Evolutionary conservation across 2,329 filamentous ascomycete species (phyloP).

Genomic region (Colletotrichum sp.): DNA sequence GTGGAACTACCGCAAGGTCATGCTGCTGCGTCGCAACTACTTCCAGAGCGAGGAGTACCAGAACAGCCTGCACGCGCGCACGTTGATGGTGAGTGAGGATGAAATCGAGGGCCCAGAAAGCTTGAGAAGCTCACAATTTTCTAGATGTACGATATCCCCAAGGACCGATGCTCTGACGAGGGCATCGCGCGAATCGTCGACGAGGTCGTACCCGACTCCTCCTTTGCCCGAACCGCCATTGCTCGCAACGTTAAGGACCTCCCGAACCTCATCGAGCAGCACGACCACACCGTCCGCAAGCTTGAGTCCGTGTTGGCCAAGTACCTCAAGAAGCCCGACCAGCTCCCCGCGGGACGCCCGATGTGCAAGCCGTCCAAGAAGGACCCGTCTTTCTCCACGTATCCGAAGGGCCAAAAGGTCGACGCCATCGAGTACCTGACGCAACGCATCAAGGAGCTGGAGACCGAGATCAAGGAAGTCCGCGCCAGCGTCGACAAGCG

Average conservation of each 20-base stretch:
- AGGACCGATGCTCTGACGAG: slow-evolving; percentile 79
- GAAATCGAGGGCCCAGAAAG: background rate
- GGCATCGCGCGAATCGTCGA: slow-evolving; percentile 87
- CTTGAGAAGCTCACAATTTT: slow-evolving; percentile 22
- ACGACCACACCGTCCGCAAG: slow-evolving; percentile 79
- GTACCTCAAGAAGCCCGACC: slow-evolving; percentile 86
- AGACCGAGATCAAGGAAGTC: slow-evolving; percentile 83
- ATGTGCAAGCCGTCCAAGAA: slow-evolving; percentile 81
- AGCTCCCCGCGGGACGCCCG: slow-evolving; percentile 78
- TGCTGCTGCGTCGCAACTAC: slow-evolving; percentile 74
- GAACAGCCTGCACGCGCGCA: slow-evolving; percentile 79
- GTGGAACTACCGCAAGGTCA: slow-evolving; percentile 84
- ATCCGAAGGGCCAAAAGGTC: slow-evolving; percentile 74
- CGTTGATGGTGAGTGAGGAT: slow-evolving; percentile 61
- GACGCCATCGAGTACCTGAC: slow-evolving; percentile 96
- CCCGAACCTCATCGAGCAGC: slow-evolving; percentile 82
- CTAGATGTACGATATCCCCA: slow-evolving; percentile 85
- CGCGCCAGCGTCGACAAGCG: slow-evolving; percentile 83
- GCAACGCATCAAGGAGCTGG: slow-evolving; percentile 80
- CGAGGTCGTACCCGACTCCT: slow-evolving; percentile 76
- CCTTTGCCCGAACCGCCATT: slow-evolving; percentile 80
- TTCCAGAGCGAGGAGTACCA: slow-evolving; percentile 90
- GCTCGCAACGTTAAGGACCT: slow-evolving; percentile 92
- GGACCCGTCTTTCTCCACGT: slow-evolving; percentile 70
- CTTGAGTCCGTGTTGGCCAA: slow-evolving; percentile 86